Percentiles rank a stretch among this genome's conserved stretches.
phyloP scores from a whole-genome alignment of 2,329 filamentous ascomycete genomes.

The Aurifilum marmelostoma region DNA sequence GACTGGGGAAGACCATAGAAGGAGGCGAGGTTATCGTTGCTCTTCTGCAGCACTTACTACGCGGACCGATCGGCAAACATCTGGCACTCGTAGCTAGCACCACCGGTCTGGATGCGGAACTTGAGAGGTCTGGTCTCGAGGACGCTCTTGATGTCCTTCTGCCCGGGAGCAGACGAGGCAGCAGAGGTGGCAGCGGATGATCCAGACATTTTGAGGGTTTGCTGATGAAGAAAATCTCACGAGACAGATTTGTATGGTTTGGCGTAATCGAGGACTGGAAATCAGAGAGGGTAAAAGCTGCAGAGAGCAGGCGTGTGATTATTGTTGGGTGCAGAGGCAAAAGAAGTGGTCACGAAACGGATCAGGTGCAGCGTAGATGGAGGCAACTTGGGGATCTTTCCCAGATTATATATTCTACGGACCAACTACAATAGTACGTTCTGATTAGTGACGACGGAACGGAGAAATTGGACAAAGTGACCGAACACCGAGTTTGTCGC shows the following conservation, averaged over 20 bases:
- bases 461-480: slow-evolving; percentile 11
- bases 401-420: slow-evolving; percentile 21
- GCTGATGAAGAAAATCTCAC: not conserved
- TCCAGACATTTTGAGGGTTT: slow-evolving; percentile 23
- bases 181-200: slow-evolving; percentile 13
- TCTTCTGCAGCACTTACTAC: slow-evolving; percentile 43
- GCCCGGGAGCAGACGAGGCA: slow-evolving; percentile 12
- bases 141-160: slow-evolving; percentile 33
- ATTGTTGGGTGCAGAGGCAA: not conserved
- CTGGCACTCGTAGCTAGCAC: slow-evolving; percentile 41
- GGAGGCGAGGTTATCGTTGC: not conserved
- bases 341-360: not conserved
- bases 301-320: not conserved
- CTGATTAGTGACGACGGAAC: slow-evolving; percentile 4
- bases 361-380: no score
- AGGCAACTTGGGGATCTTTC: not conserved
- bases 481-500: slow-evolving; percentile 22
- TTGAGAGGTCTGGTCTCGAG: slow-evolving; percentile 47
- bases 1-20: not conserved
- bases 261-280: not conserved
- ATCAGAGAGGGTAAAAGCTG: not conserved
- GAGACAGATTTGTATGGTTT: not conserved
- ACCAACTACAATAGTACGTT: slow-evolving; percentile 6
- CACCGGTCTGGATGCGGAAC: slow-evolving; percentile 51
- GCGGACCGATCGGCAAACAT: slow-evolving; percentile 45